Evolutionary conservation across 2,329 filamentous ascomycete genomes (phyloP).

Genomic region (Diplodia mutila): DNA sequence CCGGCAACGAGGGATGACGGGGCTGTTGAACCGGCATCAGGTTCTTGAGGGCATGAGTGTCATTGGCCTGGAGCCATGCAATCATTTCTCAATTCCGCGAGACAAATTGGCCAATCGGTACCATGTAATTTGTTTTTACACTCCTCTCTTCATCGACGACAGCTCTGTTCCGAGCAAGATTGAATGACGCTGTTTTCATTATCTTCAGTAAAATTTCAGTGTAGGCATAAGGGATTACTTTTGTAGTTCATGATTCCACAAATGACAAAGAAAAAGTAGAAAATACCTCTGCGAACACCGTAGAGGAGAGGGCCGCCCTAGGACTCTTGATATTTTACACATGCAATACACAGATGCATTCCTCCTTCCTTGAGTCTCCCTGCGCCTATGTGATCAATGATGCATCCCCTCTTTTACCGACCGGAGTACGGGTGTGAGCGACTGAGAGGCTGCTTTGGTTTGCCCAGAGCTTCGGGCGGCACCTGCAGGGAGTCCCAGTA

Average conservation of each 20-base stretch:
- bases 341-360: slow-evolving; percentile 16
- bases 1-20: not conserved
- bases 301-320: not conserved
- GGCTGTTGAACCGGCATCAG: not conserved
- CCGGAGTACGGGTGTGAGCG: no score
- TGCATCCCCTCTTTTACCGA: not conserved
- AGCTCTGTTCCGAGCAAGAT: not conserved
- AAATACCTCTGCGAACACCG: not conserved
- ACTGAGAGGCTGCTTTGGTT: not conserved
- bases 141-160: not conserved
- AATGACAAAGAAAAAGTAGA: not conserved
- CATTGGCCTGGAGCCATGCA: not conserved
- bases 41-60: not conserved
- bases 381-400: not conserved
- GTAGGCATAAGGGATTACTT: not conserved
- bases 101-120: not conserved
- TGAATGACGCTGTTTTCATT: not conserved
- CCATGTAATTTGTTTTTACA: no score
- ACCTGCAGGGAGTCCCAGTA: slow-evolving; percentile 64
- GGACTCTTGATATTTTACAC: slow-evolving; percentile 13
- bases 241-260: not conserved
- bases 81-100: not conserved
- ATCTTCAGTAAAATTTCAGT: not conserved
- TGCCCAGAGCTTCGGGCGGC: not conserved
- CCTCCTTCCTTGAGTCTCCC: not conserved